Evolutionary conservation across 306 rosid species (phyloP).

Genomic region (Dryas alaskensis): DNA sequence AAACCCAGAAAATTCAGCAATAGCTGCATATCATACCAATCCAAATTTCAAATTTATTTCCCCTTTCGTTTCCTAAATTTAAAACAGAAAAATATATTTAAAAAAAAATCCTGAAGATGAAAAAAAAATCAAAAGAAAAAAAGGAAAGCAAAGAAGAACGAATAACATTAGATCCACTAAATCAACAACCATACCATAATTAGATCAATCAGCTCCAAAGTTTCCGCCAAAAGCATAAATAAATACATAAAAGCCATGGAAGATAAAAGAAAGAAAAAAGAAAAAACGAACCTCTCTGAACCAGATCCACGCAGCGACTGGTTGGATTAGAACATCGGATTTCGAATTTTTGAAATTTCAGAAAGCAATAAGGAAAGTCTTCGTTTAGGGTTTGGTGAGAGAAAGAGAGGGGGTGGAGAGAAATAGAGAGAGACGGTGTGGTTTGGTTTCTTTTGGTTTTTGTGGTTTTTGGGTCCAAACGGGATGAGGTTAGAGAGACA

Average conservation of each 20-base stretch:
- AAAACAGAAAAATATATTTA: not conserved
- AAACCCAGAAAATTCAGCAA: not conserved
- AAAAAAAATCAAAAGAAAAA: not conserved
- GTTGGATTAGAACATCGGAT: conserved; percentile 26
- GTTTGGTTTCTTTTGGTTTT: conserved; percentile 6
- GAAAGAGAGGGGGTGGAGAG: not conserved
- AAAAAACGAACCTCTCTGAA: conserved; percentile 29
- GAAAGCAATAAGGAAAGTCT: conserved; percentile 20
- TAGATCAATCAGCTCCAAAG: conserved; percentile 13
- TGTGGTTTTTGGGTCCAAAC: conserved; percentile 15
- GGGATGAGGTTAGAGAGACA: conserved; percentile 6
- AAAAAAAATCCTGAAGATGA: too few relatives aligned
- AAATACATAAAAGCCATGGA: not conserved
- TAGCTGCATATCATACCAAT: not conserved
- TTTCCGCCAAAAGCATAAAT: not conserved
- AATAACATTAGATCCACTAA: conserved; percentile 36
- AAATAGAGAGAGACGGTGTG: conserved; percentile 9
- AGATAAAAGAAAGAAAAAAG: not conserved
- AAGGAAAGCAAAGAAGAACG: not conserved
- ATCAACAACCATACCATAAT: not conserved
- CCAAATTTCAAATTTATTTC: conserved; percentile 3
- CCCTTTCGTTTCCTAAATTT: not conserved
- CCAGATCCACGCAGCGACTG: conserved; percentile 25
- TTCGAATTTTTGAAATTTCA: conserved; percentile 19
- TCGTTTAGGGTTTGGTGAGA: conserved; percentile 48